These are phyloP conservation scores for Leishmania gerbilli DNA, from an alignment of 208 protist genomes.

Conservation along the genomic window DNA sequence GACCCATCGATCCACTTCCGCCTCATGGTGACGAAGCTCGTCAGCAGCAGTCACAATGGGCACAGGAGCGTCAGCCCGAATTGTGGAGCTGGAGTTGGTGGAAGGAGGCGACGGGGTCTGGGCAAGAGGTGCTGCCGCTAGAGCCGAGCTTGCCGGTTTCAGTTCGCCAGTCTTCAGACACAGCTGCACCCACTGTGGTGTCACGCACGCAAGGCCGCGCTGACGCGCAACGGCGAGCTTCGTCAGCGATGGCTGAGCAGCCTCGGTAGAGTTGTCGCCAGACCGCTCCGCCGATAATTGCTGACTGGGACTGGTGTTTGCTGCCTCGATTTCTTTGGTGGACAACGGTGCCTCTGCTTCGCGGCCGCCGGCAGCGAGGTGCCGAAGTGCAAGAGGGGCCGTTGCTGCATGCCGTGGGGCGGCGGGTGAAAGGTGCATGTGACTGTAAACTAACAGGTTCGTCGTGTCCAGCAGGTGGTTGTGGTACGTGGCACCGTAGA, in stretches of 20 bases:
- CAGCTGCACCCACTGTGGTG: slow-evolving; percentile 64
- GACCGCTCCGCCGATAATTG: background rate
- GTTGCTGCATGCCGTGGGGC: background rate
- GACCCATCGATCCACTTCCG: slow-evolving; percentile 6
- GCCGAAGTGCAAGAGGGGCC: background rate
- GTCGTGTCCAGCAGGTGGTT: slow-evolving; percentile 56
- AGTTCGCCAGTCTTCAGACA: slow-evolving; percentile 36
- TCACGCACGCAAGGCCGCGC: slow-evolving; percentile 42
- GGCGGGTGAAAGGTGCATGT: slow-evolving; percentile 1
- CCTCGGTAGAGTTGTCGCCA: background rate
- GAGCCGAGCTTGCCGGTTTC: slow-evolving; percentile 3
- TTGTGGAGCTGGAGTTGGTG: background rate
- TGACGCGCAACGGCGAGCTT: slow-evolving; percentile 42
- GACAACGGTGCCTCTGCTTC: background rate
- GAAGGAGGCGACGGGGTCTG: background rate
- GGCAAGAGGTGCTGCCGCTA: background rate
- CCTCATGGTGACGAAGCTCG: background rate
- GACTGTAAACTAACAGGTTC: slow-evolving; percentile 53
- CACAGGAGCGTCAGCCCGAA: background rate
- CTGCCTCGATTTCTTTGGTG: background rate
- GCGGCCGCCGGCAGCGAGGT: background rate
- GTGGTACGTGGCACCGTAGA: slow-evolving; percentile 71
- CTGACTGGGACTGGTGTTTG: background rate
- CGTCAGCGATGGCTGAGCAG: background rate
- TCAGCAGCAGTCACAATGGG: background rate